Conservation (phyloP, 352 stramenopile species). For the Globisporangium echinulatum region DNA sequence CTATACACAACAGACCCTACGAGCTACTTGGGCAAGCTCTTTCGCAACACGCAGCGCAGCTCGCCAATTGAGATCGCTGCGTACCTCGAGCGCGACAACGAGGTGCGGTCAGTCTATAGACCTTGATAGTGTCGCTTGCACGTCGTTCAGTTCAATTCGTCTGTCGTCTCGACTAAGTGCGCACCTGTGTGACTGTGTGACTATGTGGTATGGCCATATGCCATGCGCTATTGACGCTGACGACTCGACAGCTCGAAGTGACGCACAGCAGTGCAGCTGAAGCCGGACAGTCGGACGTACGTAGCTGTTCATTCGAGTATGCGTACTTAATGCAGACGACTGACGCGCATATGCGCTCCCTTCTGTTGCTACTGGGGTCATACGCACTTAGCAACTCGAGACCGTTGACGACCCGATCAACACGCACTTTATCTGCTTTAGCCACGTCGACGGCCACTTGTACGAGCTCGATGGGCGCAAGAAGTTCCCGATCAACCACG, state of each 20-base stretch:
- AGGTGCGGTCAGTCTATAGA: slow-evolving; percentile 23
- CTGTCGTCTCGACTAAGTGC: not conserved
- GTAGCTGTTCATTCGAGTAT: not conserved
- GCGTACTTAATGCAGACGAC: no score
- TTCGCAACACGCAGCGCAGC: slow-evolving; percentile 68
- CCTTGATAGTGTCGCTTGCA: no score
- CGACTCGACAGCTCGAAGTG: slow-evolving; percentile 72
- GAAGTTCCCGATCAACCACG: slow-evolving; percentile 92
- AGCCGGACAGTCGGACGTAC: slow-evolving; percentile 83
- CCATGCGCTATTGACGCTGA: no score
- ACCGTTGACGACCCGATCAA: slow-evolving; percentile 90
- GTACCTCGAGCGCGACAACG: slow-evolving; percentile 86
- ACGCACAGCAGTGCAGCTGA: slow-evolving; percentile 88
- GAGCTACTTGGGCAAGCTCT: slow-evolving; percentile 85
- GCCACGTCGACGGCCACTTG: slow-evolving; percentile 85
- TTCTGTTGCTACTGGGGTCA: not conserved
- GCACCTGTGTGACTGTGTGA: not conserved
- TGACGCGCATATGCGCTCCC: no score
- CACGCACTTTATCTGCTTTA: slow-evolving; percentile 97
- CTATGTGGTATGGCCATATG: not conserved
- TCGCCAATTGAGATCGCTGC: slow-evolving; percentile 77
- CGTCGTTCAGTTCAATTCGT: no score
- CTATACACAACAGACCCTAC: slow-evolving; percentile 22
- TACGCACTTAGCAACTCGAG: slow-evolving; percentile 62
- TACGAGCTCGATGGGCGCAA: slow-evolving; percentile 97